Percentiles rank a stretch among this genome's conserved stretches.
phyloP scores from a whole-genome alignment of 2,329 filamentous ascomycete species.

The Zasmidium cellare region DNA sequence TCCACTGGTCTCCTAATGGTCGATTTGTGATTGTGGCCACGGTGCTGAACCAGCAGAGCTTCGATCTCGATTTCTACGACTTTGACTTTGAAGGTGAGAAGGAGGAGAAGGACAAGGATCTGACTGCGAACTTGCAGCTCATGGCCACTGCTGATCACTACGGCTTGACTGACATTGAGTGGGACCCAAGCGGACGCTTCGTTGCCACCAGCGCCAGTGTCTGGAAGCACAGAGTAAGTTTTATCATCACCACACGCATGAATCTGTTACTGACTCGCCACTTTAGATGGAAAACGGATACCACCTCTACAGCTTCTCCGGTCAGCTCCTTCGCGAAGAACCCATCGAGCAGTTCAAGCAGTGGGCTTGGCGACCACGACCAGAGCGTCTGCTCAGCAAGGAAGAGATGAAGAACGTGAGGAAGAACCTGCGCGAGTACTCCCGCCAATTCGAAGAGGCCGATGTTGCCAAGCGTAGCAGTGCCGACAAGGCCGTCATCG shows the following conservation, averaged over 20 bases:
- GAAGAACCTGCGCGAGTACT: conserved; percentile 98
- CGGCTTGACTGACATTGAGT: conserved; percentile 95
- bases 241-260: neutral
- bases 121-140: conserved; percentile 90
- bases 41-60: conserved; percentile 87
- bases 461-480: conserved; percentile 91
- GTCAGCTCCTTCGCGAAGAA: conserved; percentile 84
- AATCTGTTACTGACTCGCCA: conserved; percentile 12
- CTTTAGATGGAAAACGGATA: conserved; percentile 96
- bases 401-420: conserved; percentile 97
- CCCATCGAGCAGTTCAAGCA: conserved; percentile 97
- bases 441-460: conserved; percentile 89
- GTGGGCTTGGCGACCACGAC: conserved; percentile 89
- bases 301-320: conserved; percentile 96
- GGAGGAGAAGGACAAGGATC: conserved; percentile 81
- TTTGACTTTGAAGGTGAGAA: conserved; percentile 98
- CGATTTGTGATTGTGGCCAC: conserved; percentile 94
- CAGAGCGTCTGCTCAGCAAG: conserved; percentile 85
- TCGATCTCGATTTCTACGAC: conserved; percentile 96
- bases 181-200: conserved; percentile 94
- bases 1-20: conserved; percentile 97
- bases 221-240: conserved; percentile 91
- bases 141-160: conserved; percentile 96
- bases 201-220: conserved; percentile 90
- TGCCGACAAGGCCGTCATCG: conserved; percentile 90